Base-by-base conservation (phyloP, 306 rosid species). In the Glycyrrhiza uralensis region DNA sequence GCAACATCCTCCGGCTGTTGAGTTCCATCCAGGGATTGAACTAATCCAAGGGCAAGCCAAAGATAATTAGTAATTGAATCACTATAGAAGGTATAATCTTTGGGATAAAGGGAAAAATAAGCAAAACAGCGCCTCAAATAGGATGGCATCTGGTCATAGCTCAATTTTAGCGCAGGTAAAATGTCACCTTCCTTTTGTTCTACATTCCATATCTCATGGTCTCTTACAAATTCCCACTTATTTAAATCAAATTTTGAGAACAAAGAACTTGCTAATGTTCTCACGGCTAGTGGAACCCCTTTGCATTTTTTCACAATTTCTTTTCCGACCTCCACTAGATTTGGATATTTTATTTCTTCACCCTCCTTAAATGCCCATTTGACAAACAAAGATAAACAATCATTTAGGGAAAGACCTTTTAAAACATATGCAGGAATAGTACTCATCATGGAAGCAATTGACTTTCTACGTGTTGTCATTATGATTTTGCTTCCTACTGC, bases 311-410 rank as follows among this genome's bases (percentile, higher is more conserved):
- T 8, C 44, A 58, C 65, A 32, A 17, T 58, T 4, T 58, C 44
- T 15, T 15, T 14, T 32, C 65, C 45, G 0, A 58, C 32, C 14
- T 58, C 23, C 9, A 15, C 1, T 15, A 58, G 28, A 32, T 32
- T 15, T 32, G 22, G 14, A 58, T 58, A 15, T 8, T 17, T 58
- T 32, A 15, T 0, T 3, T 32, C 45, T 58, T 58, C 26, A 0
- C 65, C 65, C 0, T 32, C 65, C 2, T 32, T 32, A 3, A 59
- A 59, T 15, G 66, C 66, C 15, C 45, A 58, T 32, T 58, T 58
- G 15, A 58, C 9, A 58, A 58, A 58, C 2, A 59, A 4, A 32
- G 66, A 59, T 3, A 59, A 8, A 17, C 45, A 32, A 17, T 59
- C 0, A 1, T 59, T 0, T 4, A 0, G 8, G 17, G 66, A 59